phyloP scores from a whole-genome alignment of 2,329 filamentous ascomycete species.

The Fusarium sp. region DNA sequence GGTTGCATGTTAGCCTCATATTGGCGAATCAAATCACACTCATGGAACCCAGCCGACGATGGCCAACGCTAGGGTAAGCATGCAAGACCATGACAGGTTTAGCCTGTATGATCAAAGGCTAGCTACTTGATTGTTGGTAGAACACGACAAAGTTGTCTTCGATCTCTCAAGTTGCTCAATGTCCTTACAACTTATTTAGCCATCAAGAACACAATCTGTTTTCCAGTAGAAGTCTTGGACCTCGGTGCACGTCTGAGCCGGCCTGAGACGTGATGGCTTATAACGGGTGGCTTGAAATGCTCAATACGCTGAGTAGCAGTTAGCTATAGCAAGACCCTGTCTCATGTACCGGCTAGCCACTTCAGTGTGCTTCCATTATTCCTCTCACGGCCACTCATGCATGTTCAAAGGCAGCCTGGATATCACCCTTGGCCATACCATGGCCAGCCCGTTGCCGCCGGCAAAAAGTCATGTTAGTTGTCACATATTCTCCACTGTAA shows the following conservation, averaged over 20 bases:
- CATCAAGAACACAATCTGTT: not conserved
- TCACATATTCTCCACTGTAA: slow-evolving; percentile 31
- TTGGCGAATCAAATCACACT: slow-evolving; percentile 20
- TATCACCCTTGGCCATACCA: slow-evolving; percentile 1
- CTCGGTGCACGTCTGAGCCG: not conserved
- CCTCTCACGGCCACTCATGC: slow-evolving; percentile 4
- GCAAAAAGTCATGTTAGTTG: slow-evolving; percentile 19
- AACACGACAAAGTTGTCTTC: not conserved
- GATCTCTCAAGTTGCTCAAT: not conserved
- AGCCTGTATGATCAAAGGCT: slow-evolving; percentile 13
- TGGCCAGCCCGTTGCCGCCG: slow-evolving; percentile 23
- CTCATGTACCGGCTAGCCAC: not conserved
- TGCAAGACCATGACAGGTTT: slow-evolving; percentile 27
- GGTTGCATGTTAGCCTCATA: slow-evolving; percentile 11
- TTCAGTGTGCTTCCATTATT: not conserved
- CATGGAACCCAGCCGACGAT: slow-evolving; percentile 7
- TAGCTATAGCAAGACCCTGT: not conserved
- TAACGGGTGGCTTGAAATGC: slow-evolving; percentile 13
- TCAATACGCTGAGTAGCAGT: not conserved
- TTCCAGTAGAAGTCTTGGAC: not conserved
- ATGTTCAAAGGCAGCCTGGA: slow-evolving; percentile 3
- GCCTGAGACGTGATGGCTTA: not conserved
- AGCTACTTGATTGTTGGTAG: slow-evolving; percentile 9
- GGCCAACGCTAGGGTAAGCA: slow-evolving; percentile 33
- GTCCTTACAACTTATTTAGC: not conserved